These are phyloP conservation scores for Phytopythium boreale DNA, from an alignment of 352 stramenopile species.

Conservation along the genomic window DNA sequence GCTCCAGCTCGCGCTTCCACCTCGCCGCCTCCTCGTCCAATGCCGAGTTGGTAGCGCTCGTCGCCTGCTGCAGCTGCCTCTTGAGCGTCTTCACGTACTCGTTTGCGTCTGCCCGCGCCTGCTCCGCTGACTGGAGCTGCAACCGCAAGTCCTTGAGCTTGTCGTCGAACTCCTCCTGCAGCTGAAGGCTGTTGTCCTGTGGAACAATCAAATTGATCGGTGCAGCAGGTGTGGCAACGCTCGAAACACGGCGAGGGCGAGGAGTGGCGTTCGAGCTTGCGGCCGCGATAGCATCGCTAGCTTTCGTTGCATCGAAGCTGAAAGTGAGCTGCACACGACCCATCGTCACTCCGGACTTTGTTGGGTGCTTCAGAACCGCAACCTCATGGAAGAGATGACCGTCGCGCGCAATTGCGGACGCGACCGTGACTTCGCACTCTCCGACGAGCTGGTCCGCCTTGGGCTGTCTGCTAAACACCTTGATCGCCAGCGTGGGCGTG, in stretches of 20 bases:
- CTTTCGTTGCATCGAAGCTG: slow-evolving; percentile 58
- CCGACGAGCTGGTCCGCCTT: slow-evolving; percentile 71
- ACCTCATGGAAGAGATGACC: slow-evolving; percentile 72
- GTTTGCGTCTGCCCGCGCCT: slow-evolving; percentile 38
- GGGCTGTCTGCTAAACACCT: slow-evolving; percentile 67
- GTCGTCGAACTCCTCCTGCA: slow-evolving; percentile 12
- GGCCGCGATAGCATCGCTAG: slow-evolving; percentile 5
- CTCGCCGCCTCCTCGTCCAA: slow-evolving; percentile 28
- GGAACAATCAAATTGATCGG: slow-evolving; percentile 1
- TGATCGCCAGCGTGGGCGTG: slow-evolving; percentile 63
- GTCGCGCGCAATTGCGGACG: slow-evolving; percentile 67
- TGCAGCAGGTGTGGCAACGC: background rate
- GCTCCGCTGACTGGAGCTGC: slow-evolving; percentile 25
- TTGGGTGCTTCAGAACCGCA: slow-evolving; percentile 41
- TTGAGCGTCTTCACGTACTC: slow-evolving; percentile 49
- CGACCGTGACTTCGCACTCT: slow-evolving; percentile 70
- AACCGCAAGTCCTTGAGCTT: slow-evolving; percentile 22
- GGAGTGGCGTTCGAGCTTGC: background rate
- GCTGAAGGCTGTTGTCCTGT: slow-evolving; percentile 8
- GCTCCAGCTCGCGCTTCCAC: slow-evolving; percentile 61
- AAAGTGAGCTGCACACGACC: slow-evolving; percentile 51
- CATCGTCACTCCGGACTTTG: slow-evolving; percentile 11
- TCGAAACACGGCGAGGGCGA: background rate
- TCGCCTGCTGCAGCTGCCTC: slow-evolving; percentile 38
- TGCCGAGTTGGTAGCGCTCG: slow-evolving; percentile 10